These are phyloP conservation scores for Penicillium diatomitis DNA, from an alignment of 495 filamentous ascomycete species.

Conservation along the genomic window DNA sequence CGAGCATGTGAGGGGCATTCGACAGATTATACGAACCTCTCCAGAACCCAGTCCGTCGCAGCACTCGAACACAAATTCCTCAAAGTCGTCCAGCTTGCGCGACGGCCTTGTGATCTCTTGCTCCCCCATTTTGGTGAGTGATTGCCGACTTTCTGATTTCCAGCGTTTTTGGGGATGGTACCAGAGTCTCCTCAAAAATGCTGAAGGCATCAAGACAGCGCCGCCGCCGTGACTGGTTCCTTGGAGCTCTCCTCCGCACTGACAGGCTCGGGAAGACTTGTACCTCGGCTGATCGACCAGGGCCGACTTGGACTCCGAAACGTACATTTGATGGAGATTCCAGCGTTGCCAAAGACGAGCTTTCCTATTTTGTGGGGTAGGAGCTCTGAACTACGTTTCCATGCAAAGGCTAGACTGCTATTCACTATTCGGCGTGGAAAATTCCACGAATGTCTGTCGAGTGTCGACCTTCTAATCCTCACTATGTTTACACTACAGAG, in stretches of 20 bases:
- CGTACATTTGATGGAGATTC: no score
- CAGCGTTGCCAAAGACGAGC: no score
- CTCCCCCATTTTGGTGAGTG: constrained; percentile 9
- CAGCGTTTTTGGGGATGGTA: no score
- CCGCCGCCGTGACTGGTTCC: background rate
- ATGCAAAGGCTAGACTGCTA: no score
- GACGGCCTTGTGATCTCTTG: constrained; percentile 13
- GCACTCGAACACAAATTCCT: constrained; percentile 23
- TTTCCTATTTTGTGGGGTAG: no score
- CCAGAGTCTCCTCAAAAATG: no score
- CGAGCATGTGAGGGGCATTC: background rate
- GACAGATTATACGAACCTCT: constrained; percentile 10
- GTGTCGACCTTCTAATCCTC: no score
- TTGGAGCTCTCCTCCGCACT: constrained; percentile 1
- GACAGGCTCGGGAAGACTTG: background rate
- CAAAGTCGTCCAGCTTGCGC: constrained; percentile 25
- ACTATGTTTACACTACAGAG: no score
- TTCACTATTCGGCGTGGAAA: no score
- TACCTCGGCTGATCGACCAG: constrained; percentile 6
- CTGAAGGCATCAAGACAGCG: background rate
- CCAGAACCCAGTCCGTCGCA: constrained; percentile 15
- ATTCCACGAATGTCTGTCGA: no score
- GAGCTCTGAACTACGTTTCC: no score
- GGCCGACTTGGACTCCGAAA: background rate
- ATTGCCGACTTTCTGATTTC: no score